Conservation (phyloP, 345 rosid species). For the Euphorbia lathyris region DNA sequence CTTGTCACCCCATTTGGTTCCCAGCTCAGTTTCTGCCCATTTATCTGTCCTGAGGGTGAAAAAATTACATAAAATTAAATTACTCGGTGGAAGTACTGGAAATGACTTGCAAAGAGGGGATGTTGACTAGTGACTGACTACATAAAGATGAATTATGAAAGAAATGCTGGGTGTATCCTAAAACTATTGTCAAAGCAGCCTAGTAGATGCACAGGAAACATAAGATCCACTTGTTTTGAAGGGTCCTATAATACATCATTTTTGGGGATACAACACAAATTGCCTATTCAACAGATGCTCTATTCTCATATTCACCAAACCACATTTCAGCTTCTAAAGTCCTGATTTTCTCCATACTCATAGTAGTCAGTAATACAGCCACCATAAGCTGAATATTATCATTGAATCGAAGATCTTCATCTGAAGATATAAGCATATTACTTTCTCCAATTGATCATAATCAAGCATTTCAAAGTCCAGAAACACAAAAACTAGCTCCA, state of each 20-base stretch:
- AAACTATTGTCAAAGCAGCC: constrained; percentile 1
- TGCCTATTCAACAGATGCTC: not conserved
- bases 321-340: not conserved
- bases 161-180: not conserved
- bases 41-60: constrained; percentile 89
- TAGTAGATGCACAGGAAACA: not conserved
- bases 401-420: not conserved
- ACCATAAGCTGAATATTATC: not conserved
- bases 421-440: not conserved
- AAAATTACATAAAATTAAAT: constrained; percentile 2
- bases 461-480: not conserved
- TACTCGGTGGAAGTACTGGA: constrained; percentile 12
- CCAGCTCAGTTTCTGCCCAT: constrained; percentile 99
- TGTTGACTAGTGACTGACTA: not conserved
- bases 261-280: not conserved
- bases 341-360: not conserved
- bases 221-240: not conserved
- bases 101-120: not conserved
- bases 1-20: constrained; percentile 99
- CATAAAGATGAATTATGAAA: not conserved
- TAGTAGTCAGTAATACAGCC: not conserved
- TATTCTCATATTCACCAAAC: not conserved
- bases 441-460: not conserved
- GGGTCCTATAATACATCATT: not conserved
- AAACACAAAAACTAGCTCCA: not conserved